Evolutionary conservation across 116 monocot genomes (phyloP).

Genomic region (Trichopus zeylanicus): DNA sequence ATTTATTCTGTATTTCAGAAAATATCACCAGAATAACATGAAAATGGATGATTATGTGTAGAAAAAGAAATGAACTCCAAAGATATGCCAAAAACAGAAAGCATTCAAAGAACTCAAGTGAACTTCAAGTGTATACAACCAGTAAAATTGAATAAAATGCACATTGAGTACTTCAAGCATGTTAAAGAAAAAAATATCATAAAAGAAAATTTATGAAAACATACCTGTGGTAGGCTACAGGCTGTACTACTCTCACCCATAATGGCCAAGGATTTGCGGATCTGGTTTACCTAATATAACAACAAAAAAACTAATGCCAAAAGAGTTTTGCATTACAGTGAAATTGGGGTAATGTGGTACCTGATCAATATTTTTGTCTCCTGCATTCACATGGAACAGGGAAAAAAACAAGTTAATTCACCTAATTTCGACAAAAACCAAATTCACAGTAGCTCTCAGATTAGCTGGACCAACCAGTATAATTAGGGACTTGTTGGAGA

Average conservation of each 20-base stretch:
- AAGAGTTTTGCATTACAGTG: conserved; percentile 2
- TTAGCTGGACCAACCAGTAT: conserved; percentile 44
- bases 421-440: background rate
- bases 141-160: too few relatives aligned
- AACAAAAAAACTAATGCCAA: conserved; percentile 4
- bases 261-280: conserved; percentile 81
- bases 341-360: conserved; percentile 22
- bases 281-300: conserved; percentile 70
- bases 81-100: background rate
- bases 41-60: background rate
- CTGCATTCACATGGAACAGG: conserved; percentile 40
- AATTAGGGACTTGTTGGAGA: conserved; percentile 79
- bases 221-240: conserved; percentile 97
- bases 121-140: too few relatives aligned
- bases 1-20: too few relatives aligned
- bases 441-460: background rate
- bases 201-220: conserved; percentile 1
- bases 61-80: background rate
- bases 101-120: background rate
- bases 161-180: background rate
- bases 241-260: conserved; percentile 98
- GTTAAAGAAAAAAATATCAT: background rate
- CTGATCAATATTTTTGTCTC: conserved; percentile 94
- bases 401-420: background rate
- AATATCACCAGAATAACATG: background rate